Evolutionary conservation across 2,329 filamentous ascomycete genomes (phyloP).

Genomic region (Dothistroma septosporum): DNA sequence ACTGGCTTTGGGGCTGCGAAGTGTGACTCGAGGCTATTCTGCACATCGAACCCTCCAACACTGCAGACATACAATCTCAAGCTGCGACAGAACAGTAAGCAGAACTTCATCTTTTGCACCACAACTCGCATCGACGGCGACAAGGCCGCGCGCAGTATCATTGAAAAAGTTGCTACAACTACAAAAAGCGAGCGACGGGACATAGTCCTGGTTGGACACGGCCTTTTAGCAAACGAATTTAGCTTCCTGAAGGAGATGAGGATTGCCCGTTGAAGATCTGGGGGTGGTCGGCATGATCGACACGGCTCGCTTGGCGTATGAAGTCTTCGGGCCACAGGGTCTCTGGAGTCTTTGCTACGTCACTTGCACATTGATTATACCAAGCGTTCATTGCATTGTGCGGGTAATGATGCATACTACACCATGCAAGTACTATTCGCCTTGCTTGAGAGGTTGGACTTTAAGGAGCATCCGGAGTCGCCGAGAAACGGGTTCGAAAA

Average conservation of each 20-base stretch:
- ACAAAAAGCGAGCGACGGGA: not conserved
- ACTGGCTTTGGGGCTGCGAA: not conserved
- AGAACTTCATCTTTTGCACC: not conserved
- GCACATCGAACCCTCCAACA: not conserved
- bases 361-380: not conserved
- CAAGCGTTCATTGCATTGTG: not conserved
- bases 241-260: not conserved
- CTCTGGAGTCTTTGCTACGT: not conserved
- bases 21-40: not conserved
- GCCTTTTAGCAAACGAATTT: not conserved
- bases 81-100: not conserved
- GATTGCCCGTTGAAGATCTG: not conserved
- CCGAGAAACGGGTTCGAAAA: not conserved
- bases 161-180: not conserved
- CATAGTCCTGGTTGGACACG: not conserved
- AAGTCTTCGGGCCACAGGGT: not conserved
- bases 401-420: constrained; percentile 2
- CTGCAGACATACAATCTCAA: not conserved
- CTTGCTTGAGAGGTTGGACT: not conserved
- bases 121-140: not conserved
- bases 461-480: not conserved
- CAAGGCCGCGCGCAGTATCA: not conserved
- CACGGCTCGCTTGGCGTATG: not conserved
- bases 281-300: not conserved
- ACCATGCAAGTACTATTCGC: constrained; percentile 1